Base-by-base conservation (phyloP, 768 basidiomycete genomes). In the Hemileccinum impolitum region DNA sequence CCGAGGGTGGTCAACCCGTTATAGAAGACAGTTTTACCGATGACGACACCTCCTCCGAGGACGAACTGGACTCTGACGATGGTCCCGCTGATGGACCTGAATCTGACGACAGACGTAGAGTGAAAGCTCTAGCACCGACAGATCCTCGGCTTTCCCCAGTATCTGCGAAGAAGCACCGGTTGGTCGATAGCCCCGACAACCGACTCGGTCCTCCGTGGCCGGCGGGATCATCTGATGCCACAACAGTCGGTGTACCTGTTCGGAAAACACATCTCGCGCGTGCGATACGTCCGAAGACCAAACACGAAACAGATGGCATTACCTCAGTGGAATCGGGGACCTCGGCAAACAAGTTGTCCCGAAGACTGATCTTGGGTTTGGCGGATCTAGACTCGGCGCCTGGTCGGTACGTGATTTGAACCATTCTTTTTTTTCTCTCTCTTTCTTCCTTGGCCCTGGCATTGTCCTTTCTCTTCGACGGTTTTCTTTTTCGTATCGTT, bases 321-420 rank as follows among this genome's bases (percentile, higher is more conserved):
- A 21, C 42, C 39, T 46, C 55, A 17, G 39, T 51, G 31, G 66
- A 66, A 28, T 31, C 48, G 19, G 53, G 48, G 3, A 44, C 17
- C 15, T 50, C 51, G 34, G 42, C 54, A 48, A 59, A 36, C 51
- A 60, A 58, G 40, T 47, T 69, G 32, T 39, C 53, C 31, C 67
- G 62, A 32, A 56, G 66, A 31, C 43, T 70, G 32, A 51, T 54
- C 30, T 54, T 69, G 46, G 51, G 60, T 12, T 67, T 85, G 18
- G 81, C 82, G 18, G 81, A 87, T 66, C 66, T 88, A 28, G 79
- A 82, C 64, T 75, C 78, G 6, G 67, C 75, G n/a, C 53, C 65
- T 43, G 85, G 84, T 42, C 75, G 86, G 84, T 86, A 69, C 53
- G 81, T 71, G 42, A 38, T 50, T 37, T 42, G 13, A 28, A 11